Evolutionary conservation across 371 early-diverging fungal genomes (phyloP), one percentile per base, ranked within the genome.

Genomic region (Funneliformis caledonium): DNA sequence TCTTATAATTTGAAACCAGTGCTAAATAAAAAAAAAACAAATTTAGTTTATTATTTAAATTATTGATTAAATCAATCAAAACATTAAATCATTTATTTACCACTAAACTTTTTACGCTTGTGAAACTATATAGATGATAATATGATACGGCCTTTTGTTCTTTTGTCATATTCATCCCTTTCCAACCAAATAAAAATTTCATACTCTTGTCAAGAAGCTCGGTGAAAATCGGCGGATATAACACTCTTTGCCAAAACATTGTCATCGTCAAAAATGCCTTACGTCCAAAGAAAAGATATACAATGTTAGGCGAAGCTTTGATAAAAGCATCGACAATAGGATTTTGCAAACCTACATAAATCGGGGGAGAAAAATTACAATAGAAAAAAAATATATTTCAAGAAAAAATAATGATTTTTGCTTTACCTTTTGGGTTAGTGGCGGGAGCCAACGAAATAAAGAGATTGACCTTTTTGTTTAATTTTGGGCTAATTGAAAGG

Each of bases 1-100:
- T n/a, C 96, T 87, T 68, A 97, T 96, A 81, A 98, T 97, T 87
- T 97, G 97, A 86, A 97, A 97, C 97, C 97, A 95, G 81, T 96
- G 95, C 88, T 91, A 75, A 5, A 72, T 60, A 26, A 72, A 16
- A 45, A 70, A 10, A 31, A 42, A 22, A 82, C 50, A 82, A 82
- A 14, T 81, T 50, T 80, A 79, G 16, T 42, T 50, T 22, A 76
- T 72, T 10, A 12, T 6, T 16, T 2, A 52, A 56, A 50, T 43
- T 37, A 12, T 50, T 14, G 9, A 33, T 16, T 11, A 26, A 73
- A 45, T 68, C 11, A 45, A 68, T 5, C 26, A 26, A 26, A 26
- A 26, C 26, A 26, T 26, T 14, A 52, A 72, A 16, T 19, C 26
- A 67, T 83, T 83, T 45, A 82, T 85, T 85, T 88, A 91, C 91